These are phyloP conservation scores for Trypanosoma rangeli DNA, from an alignment of 208 protist genomes.

Conservation along the genomic window DNA sequence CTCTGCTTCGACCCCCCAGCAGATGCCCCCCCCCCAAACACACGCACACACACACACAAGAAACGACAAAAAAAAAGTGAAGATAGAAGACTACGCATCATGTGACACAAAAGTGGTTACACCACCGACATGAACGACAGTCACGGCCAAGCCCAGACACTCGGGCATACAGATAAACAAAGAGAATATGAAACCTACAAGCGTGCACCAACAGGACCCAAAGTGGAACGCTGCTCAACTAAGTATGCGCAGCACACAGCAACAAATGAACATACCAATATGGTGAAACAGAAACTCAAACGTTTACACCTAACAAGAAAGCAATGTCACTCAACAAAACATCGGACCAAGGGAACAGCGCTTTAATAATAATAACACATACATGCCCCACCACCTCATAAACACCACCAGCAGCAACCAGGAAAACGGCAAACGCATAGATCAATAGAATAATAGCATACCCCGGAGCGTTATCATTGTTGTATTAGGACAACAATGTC, in stretches of 20 bases:
- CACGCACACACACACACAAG: neutral
- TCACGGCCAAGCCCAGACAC: neutral
- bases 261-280: neutral
- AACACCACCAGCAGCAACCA: neutral
- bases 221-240: neutral
- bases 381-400: neutral
- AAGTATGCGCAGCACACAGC: neutral
- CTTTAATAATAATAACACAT: too few species aligned
- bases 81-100: conserved; percentile 11
- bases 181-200: neutral
- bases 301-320: neutral
- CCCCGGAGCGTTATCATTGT: too few species aligned
- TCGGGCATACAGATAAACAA: neutral
- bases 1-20: too few species aligned
- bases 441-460: neutral
- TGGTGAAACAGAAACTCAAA: conserved; percentile 10
- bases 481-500: neutral
- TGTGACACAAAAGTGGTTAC: neutral
- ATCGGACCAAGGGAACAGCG: neutral
- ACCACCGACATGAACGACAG: conserved; percentile 4
- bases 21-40: too few species aligned
- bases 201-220: neutral
- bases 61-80: conserved; percentile 23
- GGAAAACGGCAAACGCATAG: neutral
- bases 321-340: neutral